Conservation (phyloP, 768 basidiomycete species). For the Serendipita sp. region DNA sequence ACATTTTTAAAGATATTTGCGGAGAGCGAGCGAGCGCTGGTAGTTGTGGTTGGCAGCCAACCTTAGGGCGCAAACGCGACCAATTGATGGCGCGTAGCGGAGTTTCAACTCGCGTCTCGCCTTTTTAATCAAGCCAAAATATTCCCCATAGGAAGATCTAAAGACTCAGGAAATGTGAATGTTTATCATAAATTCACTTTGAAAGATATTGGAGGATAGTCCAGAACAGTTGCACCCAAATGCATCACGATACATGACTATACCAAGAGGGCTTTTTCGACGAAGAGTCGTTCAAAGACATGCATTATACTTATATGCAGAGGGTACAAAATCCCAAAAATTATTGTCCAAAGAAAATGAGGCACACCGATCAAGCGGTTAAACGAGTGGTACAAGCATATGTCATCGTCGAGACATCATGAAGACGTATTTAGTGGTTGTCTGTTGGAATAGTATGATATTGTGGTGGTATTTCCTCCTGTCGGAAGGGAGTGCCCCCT, state of each 20-base stretch:
- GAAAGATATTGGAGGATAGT: too few relatives aligned
- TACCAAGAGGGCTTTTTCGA: too few relatives aligned
- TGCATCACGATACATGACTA: too few relatives aligned
- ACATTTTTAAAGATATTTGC: slow-evolving; percentile 1
- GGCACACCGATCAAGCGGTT: background rate
- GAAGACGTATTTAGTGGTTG: background rate
- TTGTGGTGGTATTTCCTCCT: slow-evolving; percentile 9
- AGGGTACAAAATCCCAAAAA: background rate
- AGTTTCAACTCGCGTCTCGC: background rate
- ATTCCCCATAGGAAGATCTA: too few relatives aligned
- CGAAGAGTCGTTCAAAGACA: background rate
- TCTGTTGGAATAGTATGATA: slow-evolving; percentile 10
- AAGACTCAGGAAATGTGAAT: too few relatives aligned
- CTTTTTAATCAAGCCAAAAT: background rate
- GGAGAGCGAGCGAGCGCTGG: background rate
- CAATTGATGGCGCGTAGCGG: background rate
- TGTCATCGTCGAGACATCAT: background rate
- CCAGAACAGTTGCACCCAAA: too few relatives aligned
- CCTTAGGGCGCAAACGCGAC: background rate
- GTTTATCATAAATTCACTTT: too few relatives aligned
- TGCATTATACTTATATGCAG: background rate
- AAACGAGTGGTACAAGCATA: background rate
- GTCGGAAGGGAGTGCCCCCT: background rate
- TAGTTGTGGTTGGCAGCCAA: background rate
- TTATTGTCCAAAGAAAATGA: background rate